Conservation (phyloP, 2,329 filamentous ascomycete species). For the Fonsecaea pugnacius region DNA sequence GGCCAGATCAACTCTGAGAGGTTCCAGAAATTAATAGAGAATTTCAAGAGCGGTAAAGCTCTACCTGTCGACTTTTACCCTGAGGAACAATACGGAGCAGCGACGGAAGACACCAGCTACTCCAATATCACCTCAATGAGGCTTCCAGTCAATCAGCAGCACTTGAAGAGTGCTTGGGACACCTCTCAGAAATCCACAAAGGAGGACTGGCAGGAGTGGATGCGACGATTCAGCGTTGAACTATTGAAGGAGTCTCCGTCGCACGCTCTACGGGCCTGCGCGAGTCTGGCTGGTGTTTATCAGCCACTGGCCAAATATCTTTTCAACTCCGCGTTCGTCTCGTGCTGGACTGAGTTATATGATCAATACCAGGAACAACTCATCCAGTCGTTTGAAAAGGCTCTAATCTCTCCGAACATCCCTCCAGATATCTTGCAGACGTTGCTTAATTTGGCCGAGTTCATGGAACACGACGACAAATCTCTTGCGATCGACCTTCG, state of each 20-base stretch:
- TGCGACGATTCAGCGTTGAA: slow-evolving; percentile 93
- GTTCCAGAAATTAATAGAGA: slow-evolving; percentile 88
- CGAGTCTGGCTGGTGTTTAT: slow-evolving; percentile 86
- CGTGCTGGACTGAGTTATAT: slow-evolving; percentile 97
- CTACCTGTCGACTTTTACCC: slow-evolving; percentile 94
- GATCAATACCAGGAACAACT: slow-evolving; percentile 97
- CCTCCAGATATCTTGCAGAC: slow-evolving; percentile 94
- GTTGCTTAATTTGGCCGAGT: slow-evolving; percentile 93
- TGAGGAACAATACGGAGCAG: slow-evolving; percentile 76
- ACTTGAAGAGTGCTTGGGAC: slow-evolving; percentile 96
- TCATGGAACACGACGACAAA: slow-evolving; percentile 99
- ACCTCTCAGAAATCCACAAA: slow-evolving; percentile 95
- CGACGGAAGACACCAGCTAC: slow-evolving; percentile 68
- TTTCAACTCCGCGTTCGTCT: slow-evolving; percentile 99
- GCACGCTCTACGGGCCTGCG: slow-evolving; percentile 90
- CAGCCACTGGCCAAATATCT: slow-evolving; percentile 87
- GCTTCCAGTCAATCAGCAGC: slow-evolving; percentile 94
- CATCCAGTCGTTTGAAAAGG: slow-evolving; percentile 92
- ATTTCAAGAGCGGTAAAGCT: slow-evolving; percentile 90
- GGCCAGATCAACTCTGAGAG: slow-evolving; percentile 87
- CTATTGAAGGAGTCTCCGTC: slow-evolving; percentile 94
- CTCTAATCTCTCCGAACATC: slow-evolving; percentile 92
- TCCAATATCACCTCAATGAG: slow-evolving; percentile 68
- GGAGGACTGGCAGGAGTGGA: slow-evolving; percentile 99
- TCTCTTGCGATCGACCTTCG: slow-evolving; percentile 96